Conservation (phyloP, 345 rosid species). For the Arabidopsis suecica region DNA sequence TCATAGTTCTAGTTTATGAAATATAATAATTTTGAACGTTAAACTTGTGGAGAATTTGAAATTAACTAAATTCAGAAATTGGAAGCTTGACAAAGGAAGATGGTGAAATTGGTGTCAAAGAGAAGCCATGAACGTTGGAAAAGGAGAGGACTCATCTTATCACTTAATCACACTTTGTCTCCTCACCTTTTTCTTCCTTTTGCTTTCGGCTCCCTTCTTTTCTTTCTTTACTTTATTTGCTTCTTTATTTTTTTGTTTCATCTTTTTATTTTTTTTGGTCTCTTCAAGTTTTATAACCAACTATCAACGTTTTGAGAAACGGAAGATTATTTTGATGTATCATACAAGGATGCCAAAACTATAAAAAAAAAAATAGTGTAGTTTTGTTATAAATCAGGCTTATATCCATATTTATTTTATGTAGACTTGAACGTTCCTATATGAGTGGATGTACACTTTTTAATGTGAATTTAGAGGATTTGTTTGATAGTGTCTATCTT, state of each 20-base stretch:
- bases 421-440: not conserved
- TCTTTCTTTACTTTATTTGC: conserved; percentile 24
- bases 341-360: conserved; percentile 10
- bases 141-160: conserved; percentile 37
- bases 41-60: not conserved
- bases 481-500: not conserved
- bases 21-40: not conserved
- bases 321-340: not conserved
- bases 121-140: conserved; percentile 33
- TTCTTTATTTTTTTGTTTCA: conserved; percentile 5
- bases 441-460: not conserved
- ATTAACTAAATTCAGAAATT: not conserved
- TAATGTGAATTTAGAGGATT: not conserved
- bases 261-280: not conserved
- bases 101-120: not conserved
- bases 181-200: conserved; percentile 32
- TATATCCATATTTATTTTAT: not conserved
- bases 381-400: not conserved
- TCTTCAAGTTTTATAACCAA: conserved; percentile 23
- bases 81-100: not conserved
- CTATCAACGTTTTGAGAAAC: conserved; percentile 2
- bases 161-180: conserved; percentile 41
- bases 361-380: not conserved
- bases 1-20: not conserved
- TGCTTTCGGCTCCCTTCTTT: conserved; percentile 38